Conservation (phyloP, 495 filamentous ascomycete genomes). For the Apodospora peruviana region DNA sequence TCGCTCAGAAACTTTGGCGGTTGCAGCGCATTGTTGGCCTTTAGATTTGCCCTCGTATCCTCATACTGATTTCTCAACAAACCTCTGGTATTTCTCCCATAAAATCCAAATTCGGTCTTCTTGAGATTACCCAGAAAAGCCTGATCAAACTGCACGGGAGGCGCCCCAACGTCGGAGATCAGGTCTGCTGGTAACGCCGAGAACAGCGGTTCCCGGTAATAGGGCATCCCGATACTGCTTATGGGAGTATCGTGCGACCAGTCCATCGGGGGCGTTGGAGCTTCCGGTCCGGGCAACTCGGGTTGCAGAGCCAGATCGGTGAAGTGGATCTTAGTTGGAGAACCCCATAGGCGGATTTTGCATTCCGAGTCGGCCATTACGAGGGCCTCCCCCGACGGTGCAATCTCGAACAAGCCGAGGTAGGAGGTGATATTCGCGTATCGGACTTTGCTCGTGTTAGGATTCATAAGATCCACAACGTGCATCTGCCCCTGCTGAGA, state of each 20-base stretch:
- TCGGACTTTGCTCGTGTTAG: slow-evolving; percentile 81
- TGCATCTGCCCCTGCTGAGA: slow-evolving; percentile 90
- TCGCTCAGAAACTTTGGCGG: slow-evolving; percentile 92
- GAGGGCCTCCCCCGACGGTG: slow-evolving; percentile 84
- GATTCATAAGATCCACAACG: slow-evolving; percentile 91
- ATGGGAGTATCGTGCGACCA: slow-evolving; percentile 71
- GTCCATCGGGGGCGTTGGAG: slow-evolving; percentile 44
- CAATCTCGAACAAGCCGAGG: slow-evolving; percentile 72
- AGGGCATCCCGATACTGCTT: slow-evolving; percentile 84
- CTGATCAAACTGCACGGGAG: slow-evolving; percentile 71
- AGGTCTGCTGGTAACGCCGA: slow-evolving; percentile 85
- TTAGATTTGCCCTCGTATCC: slow-evolving; percentile 58
- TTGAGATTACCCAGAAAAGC: slow-evolving; percentile 61
- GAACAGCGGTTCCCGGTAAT: slow-evolving; percentile 78
- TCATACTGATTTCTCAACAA: slow-evolving; percentile 76
- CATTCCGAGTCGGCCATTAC: slow-evolving; percentile 75
- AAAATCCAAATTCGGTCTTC: slow-evolving; percentile 63
- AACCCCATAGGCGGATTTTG: slow-evolving; percentile 85
- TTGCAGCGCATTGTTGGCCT: slow-evolving; percentile 44
- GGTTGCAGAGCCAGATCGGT: slow-evolving; percentile 74
- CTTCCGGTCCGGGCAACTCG: slow-evolving; percentile 64
- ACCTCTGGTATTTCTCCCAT: slow-evolving; percentile 72
- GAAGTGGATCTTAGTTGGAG: slow-evolving; percentile 82
- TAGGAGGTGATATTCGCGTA: slow-evolving; percentile 70
- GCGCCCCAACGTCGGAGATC: slow-evolving; percentile 76